Base-by-base conservation (phyloP, 2,329 filamentous ascomycete species). In the Lachnellula cervina region DNA sequence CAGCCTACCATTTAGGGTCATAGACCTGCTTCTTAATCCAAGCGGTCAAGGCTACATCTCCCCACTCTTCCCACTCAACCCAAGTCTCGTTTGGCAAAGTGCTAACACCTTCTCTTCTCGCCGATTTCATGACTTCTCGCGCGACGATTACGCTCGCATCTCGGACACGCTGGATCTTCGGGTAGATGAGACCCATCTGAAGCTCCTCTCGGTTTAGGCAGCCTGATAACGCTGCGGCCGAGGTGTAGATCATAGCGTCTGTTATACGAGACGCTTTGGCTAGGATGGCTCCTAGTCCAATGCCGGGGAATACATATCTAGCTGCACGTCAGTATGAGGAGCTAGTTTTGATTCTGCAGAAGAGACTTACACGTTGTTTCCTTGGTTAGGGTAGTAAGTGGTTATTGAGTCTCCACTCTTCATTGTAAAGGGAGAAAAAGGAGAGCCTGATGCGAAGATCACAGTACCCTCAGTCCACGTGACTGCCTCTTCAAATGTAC, bases 211-310 rank as follows among this genome's bases (percentile, higher is more conserved):
- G 79, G 60, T 87, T 91, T 59, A 99, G 81, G 35, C 88, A 86
- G 56, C 84, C 84, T 16, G 90, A 83, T 19, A 97, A 82, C 4
- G 90, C 87, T 42, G 87, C 86, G 28, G 90, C 94, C 34, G 92
- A 93, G 49, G 89, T 91, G 76, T 97, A 97, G 69, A 99, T 91
- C 94, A 99, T 99, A 73, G 87, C 84, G 71, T 97, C 90, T 5
- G 93, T 97, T 64, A 97, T 80, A 65, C 85, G 85, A 62, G 89
- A 86, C 13, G 91, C 83, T 79, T 97, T 95, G 75, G 87, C 86
- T 49, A 97, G 82, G 69, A 97, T 97, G 62, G 93, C 89, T 59
- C 92, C 94, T 32, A 97, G 84, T 55, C 94, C 94, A 57, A 97
- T 88, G 68, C 93, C 94, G 0, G 94, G 94, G 85, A 99, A 99